These are phyloP conservation scores for Eucalyptus sp. DNA, from an alignment of 345 rosid genomes.

Conservation along the genomic window DNA sequence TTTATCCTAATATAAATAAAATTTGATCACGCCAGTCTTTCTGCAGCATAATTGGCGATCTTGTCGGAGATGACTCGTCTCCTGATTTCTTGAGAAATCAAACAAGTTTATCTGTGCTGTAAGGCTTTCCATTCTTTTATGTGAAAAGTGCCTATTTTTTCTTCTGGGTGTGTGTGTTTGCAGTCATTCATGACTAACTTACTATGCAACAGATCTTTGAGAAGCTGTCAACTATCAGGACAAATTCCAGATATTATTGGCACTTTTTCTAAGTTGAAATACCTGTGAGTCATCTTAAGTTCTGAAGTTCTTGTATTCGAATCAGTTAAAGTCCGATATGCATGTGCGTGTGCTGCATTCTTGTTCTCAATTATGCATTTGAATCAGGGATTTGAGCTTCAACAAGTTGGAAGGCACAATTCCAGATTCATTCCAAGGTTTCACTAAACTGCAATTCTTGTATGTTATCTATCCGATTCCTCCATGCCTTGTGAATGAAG, in stretches of 20 bases:
- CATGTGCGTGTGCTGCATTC: not conserved
- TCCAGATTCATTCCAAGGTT: slow-evolving; percentile 24
- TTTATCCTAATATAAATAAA: not conserved
- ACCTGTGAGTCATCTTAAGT: slow-evolving; percentile 14
- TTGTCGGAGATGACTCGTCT: slow-evolving; percentile 30
- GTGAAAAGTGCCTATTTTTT: not conserved
- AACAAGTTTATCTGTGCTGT: slow-evolving; percentile 33
- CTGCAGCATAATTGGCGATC: slow-evolving; percentile 43
- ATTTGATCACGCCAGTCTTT: not conserved
- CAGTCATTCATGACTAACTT: not conserved
- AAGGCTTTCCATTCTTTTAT: not conserved
- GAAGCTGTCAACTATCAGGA: slow-evolving; percentile 31
- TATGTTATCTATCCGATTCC: slow-evolving; percentile 6
- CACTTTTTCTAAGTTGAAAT: slow-evolving; percentile 11
- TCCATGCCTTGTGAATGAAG: not conserved
- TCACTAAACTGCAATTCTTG: slow-evolving; percentile 17
- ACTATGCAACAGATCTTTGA: slow-evolving; percentile 24
- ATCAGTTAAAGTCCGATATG: not conserved
- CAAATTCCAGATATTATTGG: slow-evolving; percentile 31
- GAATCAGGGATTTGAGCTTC: slow-evolving; percentile 47
- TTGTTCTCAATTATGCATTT: not conserved
- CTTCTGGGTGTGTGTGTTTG: not conserved
- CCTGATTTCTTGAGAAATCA: slow-evolving; percentile 32
- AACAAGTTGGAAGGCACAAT: slow-evolving; percentile 41
- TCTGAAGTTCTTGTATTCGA: not conserved